Conservation (phyloP, 2,329 filamentous ascomycete species). For the Nigrospora osmanthi region DNA sequence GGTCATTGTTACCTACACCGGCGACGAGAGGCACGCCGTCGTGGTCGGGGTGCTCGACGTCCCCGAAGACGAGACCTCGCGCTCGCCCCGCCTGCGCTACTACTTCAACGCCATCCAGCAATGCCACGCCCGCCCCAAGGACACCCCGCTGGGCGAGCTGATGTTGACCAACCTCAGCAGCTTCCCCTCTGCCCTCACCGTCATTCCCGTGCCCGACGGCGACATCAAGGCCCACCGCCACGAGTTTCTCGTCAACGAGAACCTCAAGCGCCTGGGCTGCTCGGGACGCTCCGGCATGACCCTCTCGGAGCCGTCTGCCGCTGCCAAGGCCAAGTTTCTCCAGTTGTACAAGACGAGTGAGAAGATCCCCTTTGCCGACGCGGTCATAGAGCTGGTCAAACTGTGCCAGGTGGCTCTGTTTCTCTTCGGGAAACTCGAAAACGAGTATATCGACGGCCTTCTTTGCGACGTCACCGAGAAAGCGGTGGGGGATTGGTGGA, state of each 20-base stretch:
- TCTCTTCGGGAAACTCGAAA: conserved; percentile 79
- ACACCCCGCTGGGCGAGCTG: conserved; percentile 73
- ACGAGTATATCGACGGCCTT: conserved; percentile 83
- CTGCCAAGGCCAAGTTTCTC: conserved; percentile 84
- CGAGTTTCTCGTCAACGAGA: conserved; percentile 87
- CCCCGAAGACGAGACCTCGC: conserved; percentile 68
- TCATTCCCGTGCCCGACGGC: conserved; percentile 84
- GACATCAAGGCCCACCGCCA: conserved; percentile 74
- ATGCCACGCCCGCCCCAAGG: conserved; percentile 75
- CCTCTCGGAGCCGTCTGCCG: conserved; percentile 66
- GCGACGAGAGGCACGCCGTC: conserved; percentile 72
- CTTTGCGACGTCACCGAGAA: conserved; percentile 90
- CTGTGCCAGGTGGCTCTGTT: conserved; percentile 84
- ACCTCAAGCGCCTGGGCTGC: conserved; percentile 86
- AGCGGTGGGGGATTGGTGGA: conserved; percentile 93
- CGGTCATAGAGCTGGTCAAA: conserved; percentile 83
- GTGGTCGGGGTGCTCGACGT: conserved; percentile 74
- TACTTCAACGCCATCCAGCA: conserved; percentile 84
- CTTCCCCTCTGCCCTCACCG: conserved; percentile 85
- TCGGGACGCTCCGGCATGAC: conserved; percentile 83
- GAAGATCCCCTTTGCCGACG: conserved; percentile 66
- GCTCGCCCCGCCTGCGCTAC: conserved; percentile 70
- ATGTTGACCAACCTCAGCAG: conserved; percentile 92
- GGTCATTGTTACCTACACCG: conserved; percentile 87
- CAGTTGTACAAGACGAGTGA: conserved; percentile 86